A percentile compares a stretch with the other conserved stretches of the same genome.
These are phyloP conservation scores for Hymenoscyphus scutula DNA, from an alignment of 2,329 filamentous ascomycete genomes.

Conservation along the genomic window DNA sequence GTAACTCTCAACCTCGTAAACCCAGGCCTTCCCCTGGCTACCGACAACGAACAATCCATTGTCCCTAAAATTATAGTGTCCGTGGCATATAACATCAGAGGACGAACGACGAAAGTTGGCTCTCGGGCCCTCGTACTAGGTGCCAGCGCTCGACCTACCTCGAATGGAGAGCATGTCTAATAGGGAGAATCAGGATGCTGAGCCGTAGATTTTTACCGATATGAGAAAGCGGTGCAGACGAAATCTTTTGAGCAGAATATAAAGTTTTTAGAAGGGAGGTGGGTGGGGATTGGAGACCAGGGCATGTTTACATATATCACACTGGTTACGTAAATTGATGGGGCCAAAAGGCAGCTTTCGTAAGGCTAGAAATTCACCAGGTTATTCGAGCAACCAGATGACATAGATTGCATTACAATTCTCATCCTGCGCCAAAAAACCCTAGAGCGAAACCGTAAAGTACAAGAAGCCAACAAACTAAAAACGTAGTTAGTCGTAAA, in stretches of 20 bases:
- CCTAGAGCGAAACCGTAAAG: too few species aligned
- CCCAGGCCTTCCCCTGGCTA: background rate
- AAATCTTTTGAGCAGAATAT: background rate
- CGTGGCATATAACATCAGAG: background rate
- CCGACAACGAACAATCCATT: background rate
- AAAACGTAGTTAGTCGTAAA: too few species aligned
- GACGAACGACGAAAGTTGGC: constrained; percentile 46
- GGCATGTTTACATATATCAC: too few species aligned
- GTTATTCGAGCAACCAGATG: too few species aligned
- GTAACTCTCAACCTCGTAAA: constrained; percentile 30
- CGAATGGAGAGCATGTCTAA: constrained; percentile 29
- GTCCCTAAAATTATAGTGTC: background rate
- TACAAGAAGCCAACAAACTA: too few species aligned
- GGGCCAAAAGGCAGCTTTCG: too few species aligned
- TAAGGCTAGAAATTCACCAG: too few species aligned
- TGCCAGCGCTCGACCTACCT: constrained; percentile 37
- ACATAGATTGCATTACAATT: too few species aligned
- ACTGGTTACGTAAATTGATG: too few species aligned
- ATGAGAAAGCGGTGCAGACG: background rate
- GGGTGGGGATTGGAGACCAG: background rate
- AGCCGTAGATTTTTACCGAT: background rate
- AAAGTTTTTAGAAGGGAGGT: background rate
- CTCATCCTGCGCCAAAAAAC: too few species aligned
- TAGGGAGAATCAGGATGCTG: background rate
- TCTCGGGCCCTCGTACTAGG: constrained; percentile 39